phyloP scores from a whole-genome alignment of 768 basidiomycete genomes.

The Boletellus sp. region DNA sequence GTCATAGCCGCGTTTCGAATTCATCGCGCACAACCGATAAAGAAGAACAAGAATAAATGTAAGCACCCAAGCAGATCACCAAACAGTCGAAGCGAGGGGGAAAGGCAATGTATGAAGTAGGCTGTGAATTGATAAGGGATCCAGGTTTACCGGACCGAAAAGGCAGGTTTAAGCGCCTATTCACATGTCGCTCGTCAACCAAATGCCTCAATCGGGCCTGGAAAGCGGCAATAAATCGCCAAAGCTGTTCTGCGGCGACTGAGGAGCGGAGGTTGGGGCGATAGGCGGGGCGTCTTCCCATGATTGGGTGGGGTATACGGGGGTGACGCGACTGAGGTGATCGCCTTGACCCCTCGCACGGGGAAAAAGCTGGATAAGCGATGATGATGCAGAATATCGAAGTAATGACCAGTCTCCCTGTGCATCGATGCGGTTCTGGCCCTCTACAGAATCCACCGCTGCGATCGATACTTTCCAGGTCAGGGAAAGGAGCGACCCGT shows the following conservation, averaged over 20 bases:
- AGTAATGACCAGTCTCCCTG: not conserved
- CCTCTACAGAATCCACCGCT: not conserved
- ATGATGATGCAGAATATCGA: slow-evolving; percentile 4
- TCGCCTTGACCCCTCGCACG: not conserved
- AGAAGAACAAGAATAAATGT: not conserved
- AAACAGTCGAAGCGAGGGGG: not conserved
- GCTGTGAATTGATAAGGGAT: no score
- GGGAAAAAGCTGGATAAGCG: slow-evolving; percentile 2
- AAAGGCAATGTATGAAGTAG: not conserved
- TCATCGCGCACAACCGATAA: not conserved
- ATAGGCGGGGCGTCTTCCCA: slow-evolving; percentile 10
- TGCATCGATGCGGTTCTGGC: not conserved
- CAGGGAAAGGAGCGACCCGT: not conserved
- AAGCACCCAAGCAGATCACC: slow-evolving; percentile 1
- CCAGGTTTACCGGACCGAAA: no score
- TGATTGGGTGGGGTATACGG: not conserved
- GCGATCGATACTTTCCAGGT: not conserved
- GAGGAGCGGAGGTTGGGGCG: not conserved
- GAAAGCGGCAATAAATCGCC: no score
- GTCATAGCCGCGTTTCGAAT: not conserved
- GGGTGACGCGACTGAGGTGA: not conserved
- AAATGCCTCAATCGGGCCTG: no score
- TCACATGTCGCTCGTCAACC: no score
- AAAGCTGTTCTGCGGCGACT: no score
- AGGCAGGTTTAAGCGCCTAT: no score